Evolutionary conservation across 345 rosid genomes (phyloP).

Genomic region (Physaria fendleri): DNA sequence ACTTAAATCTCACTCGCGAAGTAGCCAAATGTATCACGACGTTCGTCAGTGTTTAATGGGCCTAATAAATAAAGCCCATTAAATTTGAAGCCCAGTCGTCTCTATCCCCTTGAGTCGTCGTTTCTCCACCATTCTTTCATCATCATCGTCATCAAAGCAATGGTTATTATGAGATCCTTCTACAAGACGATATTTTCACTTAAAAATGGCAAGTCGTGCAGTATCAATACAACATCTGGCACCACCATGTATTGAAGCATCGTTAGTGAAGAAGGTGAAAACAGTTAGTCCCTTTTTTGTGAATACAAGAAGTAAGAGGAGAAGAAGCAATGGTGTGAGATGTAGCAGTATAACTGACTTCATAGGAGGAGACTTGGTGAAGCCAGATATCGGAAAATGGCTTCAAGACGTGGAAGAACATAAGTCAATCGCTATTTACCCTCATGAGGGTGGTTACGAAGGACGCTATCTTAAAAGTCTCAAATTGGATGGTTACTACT

Average conservation of each 20-base stretch:
- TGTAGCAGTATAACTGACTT: no score
- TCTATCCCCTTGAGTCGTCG: conserved; percentile 16
- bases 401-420: no score
- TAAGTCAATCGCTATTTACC: no score
- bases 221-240: conserved; percentile 33
- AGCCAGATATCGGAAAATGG: no score
- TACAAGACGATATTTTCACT: background rate
- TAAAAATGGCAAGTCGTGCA: conserved; percentile 35
- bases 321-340: no score
- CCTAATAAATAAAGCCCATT: conserved; percentile 11
- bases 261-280: conserved; percentile 8
- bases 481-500: conserved; percentile 66
- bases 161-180: conserved; percentile 11
- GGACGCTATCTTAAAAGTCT: conserved; percentile 81
- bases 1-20: background rate
- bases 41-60: background rate
- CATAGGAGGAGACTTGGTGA: no score
- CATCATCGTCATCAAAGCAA: conserved; percentile 26
- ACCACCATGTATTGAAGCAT: conserved; percentile 18
- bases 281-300: background rate
- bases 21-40: background rate
- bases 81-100: background rate
- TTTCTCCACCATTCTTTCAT: conserved; percentile 33
- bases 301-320: conserved; percentile 13
- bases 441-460: no score